Percentiles rank a stretch among this genome's conserved stretches.
These are phyloP conservation scores for Gaeumannomyces sp. DNA, from an alignment of 2,329 filamentous ascomycete species.

Conservation along the genomic window DNA sequence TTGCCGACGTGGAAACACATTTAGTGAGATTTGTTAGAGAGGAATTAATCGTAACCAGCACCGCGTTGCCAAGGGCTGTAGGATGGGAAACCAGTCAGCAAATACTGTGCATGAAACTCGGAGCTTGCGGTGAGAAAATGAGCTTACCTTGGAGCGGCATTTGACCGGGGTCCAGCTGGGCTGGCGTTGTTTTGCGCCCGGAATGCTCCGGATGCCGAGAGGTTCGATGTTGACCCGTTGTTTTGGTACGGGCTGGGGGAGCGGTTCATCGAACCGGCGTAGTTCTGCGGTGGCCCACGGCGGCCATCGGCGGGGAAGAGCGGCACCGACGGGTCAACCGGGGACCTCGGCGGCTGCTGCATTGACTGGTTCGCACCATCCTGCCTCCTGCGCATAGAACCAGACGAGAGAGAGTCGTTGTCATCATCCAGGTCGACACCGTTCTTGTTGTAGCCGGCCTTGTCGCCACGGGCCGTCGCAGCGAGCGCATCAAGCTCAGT, in stretches of 20 bases:
- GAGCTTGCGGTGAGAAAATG: too few species aligned
- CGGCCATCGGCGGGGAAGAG: slow-evolving; percentile 38
- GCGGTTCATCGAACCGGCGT: slow-evolving; percentile 14
- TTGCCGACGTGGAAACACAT: neutral
- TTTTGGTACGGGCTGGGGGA: slow-evolving; percentile 23
- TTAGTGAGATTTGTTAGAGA: slow-evolving; percentile 15
- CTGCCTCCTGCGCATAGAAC: slow-evolving; percentile 42
- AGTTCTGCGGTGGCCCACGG: slow-evolving; percentile 24
- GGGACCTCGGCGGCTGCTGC: slow-evolving; percentile 32
- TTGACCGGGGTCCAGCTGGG: slow-evolving; percentile 27
- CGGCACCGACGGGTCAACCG: slow-evolving; percentile 43
- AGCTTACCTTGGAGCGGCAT: slow-evolving; percentile 41
- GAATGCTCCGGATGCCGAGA: slow-evolving; percentile 21
- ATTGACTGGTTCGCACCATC: slow-evolving; percentile 19
- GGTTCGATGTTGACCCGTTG: slow-evolving; percentile 15
- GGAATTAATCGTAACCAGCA: slow-evolving; percentile 43
- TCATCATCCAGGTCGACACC: slow-evolving; percentile 66
- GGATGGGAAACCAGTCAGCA: neutral
- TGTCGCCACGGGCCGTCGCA: slow-evolving; percentile 73
- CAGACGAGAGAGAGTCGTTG: slow-evolving; percentile 59
- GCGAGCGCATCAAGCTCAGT: slow-evolving; percentile 80
- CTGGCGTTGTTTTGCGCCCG: slow-evolving; percentile 34
- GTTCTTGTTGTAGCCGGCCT: slow-evolving; percentile 50
- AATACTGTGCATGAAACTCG: too few species aligned
- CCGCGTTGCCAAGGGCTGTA: slow-evolving; percentile 50